These are phyloP conservation scores for Ceratocystis diversiconidia DNA, from an alignment of 2,329 filamentous ascomycete species.

Conservation along the genomic window DNA sequence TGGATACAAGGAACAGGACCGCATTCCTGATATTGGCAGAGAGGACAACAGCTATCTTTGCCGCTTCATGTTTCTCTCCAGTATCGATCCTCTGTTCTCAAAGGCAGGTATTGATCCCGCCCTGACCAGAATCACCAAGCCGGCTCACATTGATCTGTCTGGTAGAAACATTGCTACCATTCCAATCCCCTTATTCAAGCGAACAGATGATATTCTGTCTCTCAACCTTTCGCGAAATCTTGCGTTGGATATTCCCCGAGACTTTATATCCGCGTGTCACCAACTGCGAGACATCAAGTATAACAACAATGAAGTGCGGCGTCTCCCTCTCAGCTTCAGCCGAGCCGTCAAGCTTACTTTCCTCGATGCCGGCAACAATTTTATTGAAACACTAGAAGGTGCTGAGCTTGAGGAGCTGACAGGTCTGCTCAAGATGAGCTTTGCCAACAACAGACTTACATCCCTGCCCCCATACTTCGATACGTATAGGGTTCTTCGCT, in stretches of 20 bases:
- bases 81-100: slow-evolving; percentile 40
- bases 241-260: slow-evolving; percentile 80
- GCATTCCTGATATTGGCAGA: slow-evolving; percentile 80
- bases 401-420: slow-evolving; percentile 64
- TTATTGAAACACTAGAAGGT: slow-evolving; percentile 72
- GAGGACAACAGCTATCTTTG: slow-evolving; percentile 97
- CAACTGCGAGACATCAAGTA: slow-evolving; percentile 91
- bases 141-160: slow-evolving; percentile 84
- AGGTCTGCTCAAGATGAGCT: slow-evolving; percentile 71
- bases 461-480: slow-evolving; percentile 70
- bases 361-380: slow-evolving; percentile 89
- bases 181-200: slow-evolving; percentile 84
- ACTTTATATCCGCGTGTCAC: slow-evolving; percentile 88
- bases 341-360: slow-evolving; percentile 71
- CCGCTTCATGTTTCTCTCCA: slow-evolving; percentile 83
- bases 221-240: slow-evolving; percentile 88
- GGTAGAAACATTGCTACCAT: slow-evolving; percentile 88
- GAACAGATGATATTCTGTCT: slow-evolving; percentile 82
- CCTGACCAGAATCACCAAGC: slow-evolving; percentile 71
- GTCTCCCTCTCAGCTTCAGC: slow-evolving; percentile 69
- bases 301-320: slow-evolving; percentile 82
- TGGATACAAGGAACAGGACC: slow-evolving; percentile 75
- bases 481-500: slow-evolving; percentile 63
- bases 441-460: slow-evolving; percentile 83
- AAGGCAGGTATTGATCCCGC: slow-evolving; percentile 60